Evolutionary conservation across 306 rosid genomes (phyloP).

Genomic region (Lagenaria siceraria): DNA sequence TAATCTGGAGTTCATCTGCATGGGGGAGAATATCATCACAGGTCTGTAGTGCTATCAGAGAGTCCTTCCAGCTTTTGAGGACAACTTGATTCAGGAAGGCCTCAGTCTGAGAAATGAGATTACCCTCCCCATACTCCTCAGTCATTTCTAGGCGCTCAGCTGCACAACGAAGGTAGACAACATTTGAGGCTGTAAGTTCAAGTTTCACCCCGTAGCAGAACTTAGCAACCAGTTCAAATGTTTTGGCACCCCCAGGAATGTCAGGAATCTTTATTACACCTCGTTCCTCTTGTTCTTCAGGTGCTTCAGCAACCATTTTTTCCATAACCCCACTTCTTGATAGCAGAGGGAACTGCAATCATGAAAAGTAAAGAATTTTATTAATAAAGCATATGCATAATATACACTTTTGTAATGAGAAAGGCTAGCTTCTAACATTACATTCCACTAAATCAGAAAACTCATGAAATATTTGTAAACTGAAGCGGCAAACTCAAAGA

Average conservation of each 20-base stretch:
- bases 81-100: slow-evolving; percentile 68
- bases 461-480: background rate
- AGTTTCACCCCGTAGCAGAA: slow-evolving; percentile 96
- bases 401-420: background rate
- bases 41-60: slow-evolving; percentile 75
- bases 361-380: background rate
- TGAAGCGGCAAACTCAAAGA: background rate
- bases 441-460: background rate
- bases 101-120: slow-evolving; percentile 64
- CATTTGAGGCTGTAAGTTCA: slow-evolving; percentile 86
- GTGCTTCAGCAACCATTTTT: slow-evolving; percentile 61
- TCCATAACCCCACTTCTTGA: slow-evolving; percentile 95
- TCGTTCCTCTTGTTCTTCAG: slow-evolving; percentile 62
- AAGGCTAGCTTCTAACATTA: background rate
- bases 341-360: slow-evolving; percentile 95
- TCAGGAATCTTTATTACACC: slow-evolving; percentile 37
- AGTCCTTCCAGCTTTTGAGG: slow-evolving; percentile 84
- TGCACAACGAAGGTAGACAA: slow-evolving; percentile 79
- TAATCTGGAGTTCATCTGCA: slow-evolving; percentile 69
- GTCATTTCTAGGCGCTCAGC: slow-evolving; percentile 90
- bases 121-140: slow-evolving; percentile 84
- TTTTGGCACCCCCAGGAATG: slow-evolving; percentile 87
- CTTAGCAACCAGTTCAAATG: slow-evolving; percentile 88
- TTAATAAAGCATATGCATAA: slow-evolving; percentile 10
- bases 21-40: slow-evolving; percentile 43